Conservation (phyloP, 208 protist species). For the Porcisia deanei region DNA sequence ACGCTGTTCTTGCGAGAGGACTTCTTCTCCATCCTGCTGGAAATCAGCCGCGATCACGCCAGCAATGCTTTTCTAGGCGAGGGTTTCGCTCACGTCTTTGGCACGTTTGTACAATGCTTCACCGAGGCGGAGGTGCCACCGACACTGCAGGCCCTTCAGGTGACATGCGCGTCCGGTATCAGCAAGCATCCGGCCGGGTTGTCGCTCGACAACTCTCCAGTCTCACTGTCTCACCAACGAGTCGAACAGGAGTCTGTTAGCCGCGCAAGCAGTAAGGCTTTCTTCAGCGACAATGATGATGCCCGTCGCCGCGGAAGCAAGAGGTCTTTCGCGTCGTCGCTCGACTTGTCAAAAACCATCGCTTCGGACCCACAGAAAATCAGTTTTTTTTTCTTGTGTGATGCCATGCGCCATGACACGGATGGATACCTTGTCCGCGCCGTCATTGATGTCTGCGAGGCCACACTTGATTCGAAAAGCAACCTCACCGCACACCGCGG, state of each 20-base stretch:
- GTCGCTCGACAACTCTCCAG: background rate
- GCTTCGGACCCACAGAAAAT: conserved; percentile 17
- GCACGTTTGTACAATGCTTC: conserved; percentile 31
- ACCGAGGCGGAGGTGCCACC: conserved; percentile 5
- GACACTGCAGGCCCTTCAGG: background rate
- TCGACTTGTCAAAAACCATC: conserved; percentile 1
- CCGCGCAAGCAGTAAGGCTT: background rate
- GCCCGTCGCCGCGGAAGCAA: too few species aligned
- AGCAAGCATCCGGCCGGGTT: background rate
- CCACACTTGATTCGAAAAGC: conserved; percentile 19
- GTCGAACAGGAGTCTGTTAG: background rate
- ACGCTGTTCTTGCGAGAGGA: conserved; percentile 46
- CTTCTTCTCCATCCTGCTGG: conserved; percentile 43
- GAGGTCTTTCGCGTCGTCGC: background rate
- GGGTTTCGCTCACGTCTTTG: conserved; percentile 27
- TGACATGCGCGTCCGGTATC: background rate
- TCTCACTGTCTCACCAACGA: background rate
- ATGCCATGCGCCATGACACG: conserved; percentile 24
- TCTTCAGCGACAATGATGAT: background rate
- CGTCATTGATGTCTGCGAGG: conserved; percentile 26
- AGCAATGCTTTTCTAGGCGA: conserved; percentile 20
- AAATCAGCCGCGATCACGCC: conserved; percentile 37
- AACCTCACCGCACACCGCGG: conserved; percentile 37
- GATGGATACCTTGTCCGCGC: conserved; percentile 19
- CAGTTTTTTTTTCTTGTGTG: conserved; percentile 46